Evolutionary conservation across 495 filamentous ascomycete genomes (phyloP), one percentile per base, ranked within the genome.

Genomic region (Neurospora hispaniola): DNA sequence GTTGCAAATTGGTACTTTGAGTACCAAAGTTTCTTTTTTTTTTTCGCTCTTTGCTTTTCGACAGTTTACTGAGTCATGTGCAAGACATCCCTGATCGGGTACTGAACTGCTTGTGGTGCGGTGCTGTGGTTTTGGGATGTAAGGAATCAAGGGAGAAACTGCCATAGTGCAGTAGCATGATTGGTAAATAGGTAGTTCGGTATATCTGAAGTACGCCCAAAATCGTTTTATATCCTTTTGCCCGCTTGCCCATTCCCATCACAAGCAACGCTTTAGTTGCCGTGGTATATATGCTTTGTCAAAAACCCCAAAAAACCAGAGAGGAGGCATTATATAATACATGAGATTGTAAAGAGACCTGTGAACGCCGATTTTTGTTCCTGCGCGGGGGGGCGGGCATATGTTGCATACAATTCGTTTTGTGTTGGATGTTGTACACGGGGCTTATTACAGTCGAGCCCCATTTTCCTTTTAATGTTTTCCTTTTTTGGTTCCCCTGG

Each of bases 291-390:
- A 62, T 31, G 54, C 54, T 54, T 54, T 31, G 5, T 31, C 54
- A 62, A 31, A 59, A 54, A 6, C 23, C 48, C 11, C 2, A 38
- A 62, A 5, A 62, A 62, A 62, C 54, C 54, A 62, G 54, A 62
- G 54, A 62, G 54, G 54, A 62, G 54, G 54, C 54, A 62, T 62
- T 62, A 62, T 62, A 62, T 62, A 62, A 62, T 62, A 62, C 54
- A 62, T 62, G 54, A 62, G 23, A 62, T 62, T 20, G 54, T 62
- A 31, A 54, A 54, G 23, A 62, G 27, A 62, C 54, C 54, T 31
- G 31, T 16, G 5, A 62, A 62, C 54, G 54, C 54, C 54, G 54
- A 31, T 62, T 62, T 62, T 62, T 27, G 54, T 35, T 62, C 23
- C 54, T 31, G 54, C 54, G 54, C 54, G 54, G 23, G 46, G 12